Percentiles rank a stretch among this genome's conserved stretches.
These are phyloP conservation scores for Aspergillus wentii DNA, from an alignment of 495 filamentous ascomycete genomes.

Conservation along the genomic window DNA sequence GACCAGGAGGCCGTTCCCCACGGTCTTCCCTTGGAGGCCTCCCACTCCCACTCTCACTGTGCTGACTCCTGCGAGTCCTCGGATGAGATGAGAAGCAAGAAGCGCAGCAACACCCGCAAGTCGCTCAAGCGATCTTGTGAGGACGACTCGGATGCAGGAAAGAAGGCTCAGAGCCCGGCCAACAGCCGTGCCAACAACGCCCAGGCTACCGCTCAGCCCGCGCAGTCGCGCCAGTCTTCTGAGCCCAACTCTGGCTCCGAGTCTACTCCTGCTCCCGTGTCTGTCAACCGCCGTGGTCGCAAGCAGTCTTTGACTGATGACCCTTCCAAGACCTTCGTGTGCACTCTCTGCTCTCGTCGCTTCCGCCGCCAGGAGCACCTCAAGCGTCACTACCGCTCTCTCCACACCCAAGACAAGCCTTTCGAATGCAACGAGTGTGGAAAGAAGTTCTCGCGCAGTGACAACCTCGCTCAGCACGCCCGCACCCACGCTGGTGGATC, in stretches of 20 bases:
- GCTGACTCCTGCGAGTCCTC: constrained; percentile 19
- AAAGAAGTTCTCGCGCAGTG: constrained; percentile 97
- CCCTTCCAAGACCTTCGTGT: constrained; percentile 97
- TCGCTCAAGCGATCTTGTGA: constrained; percentile 47
- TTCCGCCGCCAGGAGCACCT: constrained; percentile 99
- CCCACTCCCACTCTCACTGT: constrained; percentile 24
- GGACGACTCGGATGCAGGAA: constrained; percentile 20
- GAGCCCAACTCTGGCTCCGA: constrained; percentile 32
- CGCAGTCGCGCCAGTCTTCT: constrained; percentile 4
- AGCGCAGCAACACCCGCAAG: constrained; percentile 42
- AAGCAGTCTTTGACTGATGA: constrained; percentile 99
- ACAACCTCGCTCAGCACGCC: constrained; percentile 95
- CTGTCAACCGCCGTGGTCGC: constrained; percentile 86
- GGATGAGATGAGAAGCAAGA: constrained; percentile 58
- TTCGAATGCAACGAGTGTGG: constrained; percentile 96
- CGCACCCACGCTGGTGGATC: constrained; percentile 89
- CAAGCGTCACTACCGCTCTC: constrained; percentile 96
- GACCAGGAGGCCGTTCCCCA: constrained; percentile 57
- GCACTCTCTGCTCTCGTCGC: constrained; percentile 89
- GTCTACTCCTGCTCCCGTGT: constrained; percentile 45
- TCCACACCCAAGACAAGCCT: constrained; percentile 97
- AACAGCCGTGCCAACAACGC: constrained; percentile 10
- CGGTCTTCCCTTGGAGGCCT: constrained; percentile 35
- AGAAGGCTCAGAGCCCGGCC: constrained; percentile 22
- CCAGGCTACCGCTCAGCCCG: constrained; percentile 12